These are phyloP conservation scores for Phytophthora uliginosa DNA, from an alignment of 352 stramenopile species.

Conservation along the genomic window DNA sequence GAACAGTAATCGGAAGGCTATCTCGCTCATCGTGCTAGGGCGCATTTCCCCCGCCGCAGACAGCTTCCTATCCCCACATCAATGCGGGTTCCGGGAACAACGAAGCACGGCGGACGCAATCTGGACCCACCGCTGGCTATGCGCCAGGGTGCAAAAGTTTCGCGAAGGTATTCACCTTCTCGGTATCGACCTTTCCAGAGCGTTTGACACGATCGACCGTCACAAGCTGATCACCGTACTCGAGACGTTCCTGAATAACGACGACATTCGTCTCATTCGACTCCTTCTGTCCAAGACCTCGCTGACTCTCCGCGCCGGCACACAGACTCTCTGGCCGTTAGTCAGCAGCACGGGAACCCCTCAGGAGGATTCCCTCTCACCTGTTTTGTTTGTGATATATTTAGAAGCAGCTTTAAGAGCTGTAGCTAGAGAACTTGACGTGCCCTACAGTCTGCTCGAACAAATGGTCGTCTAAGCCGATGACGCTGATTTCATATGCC, in stretches of 20 bases:
- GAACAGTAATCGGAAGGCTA: slow-evolving; percentile 5
- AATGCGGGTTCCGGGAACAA: neutral
- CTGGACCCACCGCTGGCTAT: slow-evolving; percentile 4
- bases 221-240: slow-evolving; percentile 8
- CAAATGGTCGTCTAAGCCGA: slow-evolving; percentile 24
- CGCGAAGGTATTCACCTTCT: slow-evolving; percentile 1
- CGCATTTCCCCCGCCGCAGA: slow-evolving; percentile 6
- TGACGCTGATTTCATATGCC: slow-evolving; percentile 22
- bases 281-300: slow-evolving; percentile 5
- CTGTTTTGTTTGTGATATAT: slow-evolving; percentile 13
- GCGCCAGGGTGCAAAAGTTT: neutral
- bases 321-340: neutral
- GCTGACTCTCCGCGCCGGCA: neutral
- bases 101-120: slow-evolving; percentile 10
- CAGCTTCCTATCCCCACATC: neutral
- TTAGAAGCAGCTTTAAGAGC: slow-evolving; percentile 9
- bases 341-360: slow-evolving; percentile 10
- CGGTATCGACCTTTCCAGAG: slow-evolving; percentile 11
- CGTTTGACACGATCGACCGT: slow-evolving; percentile 19
- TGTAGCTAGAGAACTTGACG: neutral
- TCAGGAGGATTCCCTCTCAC: slow-evolving; percentile 13
- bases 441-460: neutral
- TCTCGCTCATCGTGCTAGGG: slow-evolving; percentile 4
- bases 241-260: slow-evolving; percentile 2
- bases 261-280: slow-evolving; percentile 2